Conservation (phyloP, 2,329 filamentous ascomycete species). For the Metarhizium anisopliae region DNA sequence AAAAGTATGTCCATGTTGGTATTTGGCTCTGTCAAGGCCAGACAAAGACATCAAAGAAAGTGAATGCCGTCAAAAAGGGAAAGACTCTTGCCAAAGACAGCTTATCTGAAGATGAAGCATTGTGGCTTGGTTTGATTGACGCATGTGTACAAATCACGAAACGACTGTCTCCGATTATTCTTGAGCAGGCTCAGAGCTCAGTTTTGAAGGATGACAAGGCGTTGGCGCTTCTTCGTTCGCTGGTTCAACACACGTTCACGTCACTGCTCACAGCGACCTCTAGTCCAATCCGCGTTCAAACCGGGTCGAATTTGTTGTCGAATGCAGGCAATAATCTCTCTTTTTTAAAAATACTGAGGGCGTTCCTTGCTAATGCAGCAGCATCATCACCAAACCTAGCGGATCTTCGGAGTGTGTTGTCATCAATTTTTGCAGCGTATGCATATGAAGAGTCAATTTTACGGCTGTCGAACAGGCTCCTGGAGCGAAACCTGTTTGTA, state of each 20-base stretch:
- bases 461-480: slow-evolving; percentile 70
- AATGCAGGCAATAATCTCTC: slow-evolving; percentile 51
- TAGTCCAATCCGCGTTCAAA: slow-evolving; percentile 25
- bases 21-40: slow-evolving; percentile 93
- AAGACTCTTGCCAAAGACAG: slow-evolving; percentile 32
- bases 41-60: slow-evolving; percentile 49
- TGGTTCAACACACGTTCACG: slow-evolving; percentile 88
- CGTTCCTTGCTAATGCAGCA: slow-evolving; percentile 78
- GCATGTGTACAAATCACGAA: slow-evolving; percentile 55
- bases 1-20: slow-evolving; percentile 86
- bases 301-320: slow-evolving; percentile 25
- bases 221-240: slow-evolving; percentile 58
- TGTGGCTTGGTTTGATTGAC: slow-evolving; percentile 56
- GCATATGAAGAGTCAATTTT: slow-evolving; percentile 90
- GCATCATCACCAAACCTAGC: slow-evolving; percentile 75
- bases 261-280: slow-evolving; percentile 73
- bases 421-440: slow-evolving; percentile 90
- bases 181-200: slow-evolving; percentile 19
- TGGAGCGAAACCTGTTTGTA: slow-evolving; percentile 83
- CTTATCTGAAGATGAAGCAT: slow-evolving; percentile 42
- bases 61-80: slow-evolving; percentile 40
- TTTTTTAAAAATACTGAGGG: slow-evolving; percentile 81
- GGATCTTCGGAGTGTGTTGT: slow-evolving; percentile 75
- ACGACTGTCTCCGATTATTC: slow-evolving; percentile 49
- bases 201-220: slow-evolving; percentile 51